Evolutionary conservation across 805 yeast species (phyloP).

Genomic region (Metschnikowia colocasiae): DNA sequence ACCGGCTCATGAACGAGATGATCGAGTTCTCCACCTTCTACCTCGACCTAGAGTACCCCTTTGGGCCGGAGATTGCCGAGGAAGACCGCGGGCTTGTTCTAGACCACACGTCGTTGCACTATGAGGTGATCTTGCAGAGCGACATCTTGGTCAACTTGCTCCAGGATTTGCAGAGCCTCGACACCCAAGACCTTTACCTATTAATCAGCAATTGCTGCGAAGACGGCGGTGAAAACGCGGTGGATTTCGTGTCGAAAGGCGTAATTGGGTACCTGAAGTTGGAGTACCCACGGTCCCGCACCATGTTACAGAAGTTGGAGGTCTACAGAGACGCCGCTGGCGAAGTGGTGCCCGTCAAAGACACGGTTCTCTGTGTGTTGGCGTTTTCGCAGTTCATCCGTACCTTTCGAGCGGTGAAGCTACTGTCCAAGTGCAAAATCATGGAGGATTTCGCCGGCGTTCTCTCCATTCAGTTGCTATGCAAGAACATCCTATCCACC

Average conservation of each 20-base stretch:
- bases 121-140: constrained; percentile 37
- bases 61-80: constrained; percentile 7
- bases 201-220: constrained; percentile 23
- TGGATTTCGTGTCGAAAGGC: constrained; percentile 62
- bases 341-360: constrained; percentile 15
- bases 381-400: constrained; percentile 32
- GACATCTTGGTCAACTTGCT: constrained; percentile 36
- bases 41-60: constrained; percentile 27
- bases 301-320: constrained; percentile 59
- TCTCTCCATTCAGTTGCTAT: constrained; percentile 36
- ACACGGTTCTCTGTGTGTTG: constrained; percentile 28
- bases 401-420: constrained; percentile 34
- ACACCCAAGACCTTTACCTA: constrained; percentile 34
- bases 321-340: constrained; percentile 24
- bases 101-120: constrained; percentile 29
- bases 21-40: constrained; percentile 40
- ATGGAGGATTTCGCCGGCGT: constrained; percentile 35
- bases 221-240: constrained; percentile 24
- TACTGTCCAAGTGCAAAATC: constrained; percentile 39
- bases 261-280: constrained; percentile 71
- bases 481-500: constrained; percentile 27
- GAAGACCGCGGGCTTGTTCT: constrained; percentile 18
- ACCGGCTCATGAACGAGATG: constrained; percentile 36
- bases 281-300: constrained; percentile 58
- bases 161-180: constrained; percentile 35